Evolutionary conservation across 441 rosid species (phyloP).

Genomic region (Pelargonium citronellum): DNA sequence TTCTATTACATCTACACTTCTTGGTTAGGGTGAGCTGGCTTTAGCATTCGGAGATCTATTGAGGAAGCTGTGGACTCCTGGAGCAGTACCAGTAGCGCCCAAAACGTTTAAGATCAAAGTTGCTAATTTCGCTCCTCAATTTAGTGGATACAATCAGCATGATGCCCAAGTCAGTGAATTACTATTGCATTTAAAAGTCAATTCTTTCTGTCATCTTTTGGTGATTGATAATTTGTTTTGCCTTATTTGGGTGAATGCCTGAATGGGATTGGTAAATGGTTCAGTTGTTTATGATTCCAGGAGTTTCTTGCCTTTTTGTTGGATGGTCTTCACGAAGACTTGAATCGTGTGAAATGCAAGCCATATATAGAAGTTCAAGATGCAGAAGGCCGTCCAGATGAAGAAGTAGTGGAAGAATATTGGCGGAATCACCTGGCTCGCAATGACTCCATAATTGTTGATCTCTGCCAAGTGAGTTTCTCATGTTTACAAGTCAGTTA

Average conservation of each 20-base stretch:
- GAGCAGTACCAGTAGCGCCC: constrained; percentile 56
- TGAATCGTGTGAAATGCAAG: constrained; percentile 64
- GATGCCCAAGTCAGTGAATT: constrained; percentile 67
- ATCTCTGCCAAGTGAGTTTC: constrained; percentile 61
- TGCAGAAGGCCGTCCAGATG: constrained; percentile 56
- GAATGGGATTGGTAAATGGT: background rate
- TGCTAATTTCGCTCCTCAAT: constrained; percentile 69
- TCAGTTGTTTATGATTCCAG: constrained; percentile 24
- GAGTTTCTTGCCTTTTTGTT: constrained; percentile 67
- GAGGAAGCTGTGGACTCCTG: constrained; percentile 74
- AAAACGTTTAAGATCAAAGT: constrained; percentile 64
- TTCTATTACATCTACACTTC: constrained; percentile 9
- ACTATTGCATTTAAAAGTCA: constrained; percentile 22
- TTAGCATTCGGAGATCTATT: constrained; percentile 63
- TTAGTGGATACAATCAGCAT: constrained; percentile 74
- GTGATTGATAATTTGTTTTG: constrained; percentile 1
- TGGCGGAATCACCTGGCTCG: constrained; percentile 71
- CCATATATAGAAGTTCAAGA: constrained; percentile 71
- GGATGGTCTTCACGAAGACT: constrained; percentile 79
- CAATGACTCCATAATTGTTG: constrained; percentile 61
- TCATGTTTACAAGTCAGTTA: constrained; percentile 15
- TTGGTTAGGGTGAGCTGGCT: constrained; percentile 65
- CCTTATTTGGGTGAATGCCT: background rate
- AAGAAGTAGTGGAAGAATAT: constrained; percentile 68
- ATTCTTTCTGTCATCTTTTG: constrained; percentile 23